These are phyloP conservation scores for Dryas drummondii DNA, from an alignment of 306 rosid genomes.

Conservation along the genomic window DNA sequence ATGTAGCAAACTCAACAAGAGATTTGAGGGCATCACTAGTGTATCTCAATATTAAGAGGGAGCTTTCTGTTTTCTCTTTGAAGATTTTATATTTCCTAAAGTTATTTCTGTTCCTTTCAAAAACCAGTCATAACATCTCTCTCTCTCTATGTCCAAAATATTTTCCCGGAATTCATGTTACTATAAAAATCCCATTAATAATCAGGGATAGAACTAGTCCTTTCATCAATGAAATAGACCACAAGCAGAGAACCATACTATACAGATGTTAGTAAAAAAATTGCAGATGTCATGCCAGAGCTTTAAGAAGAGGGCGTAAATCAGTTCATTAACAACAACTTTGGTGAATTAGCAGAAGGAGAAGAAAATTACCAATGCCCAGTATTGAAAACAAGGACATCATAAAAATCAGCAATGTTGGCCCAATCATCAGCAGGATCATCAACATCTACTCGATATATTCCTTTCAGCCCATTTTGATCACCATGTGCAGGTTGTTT, in stretches of 20 bases:
- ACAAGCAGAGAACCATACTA: neutral
- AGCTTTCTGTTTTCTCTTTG: neutral
- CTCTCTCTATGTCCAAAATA: neutral
- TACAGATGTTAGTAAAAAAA: neutral
- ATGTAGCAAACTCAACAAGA: neutral
- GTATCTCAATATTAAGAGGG: neutral
- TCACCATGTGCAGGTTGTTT: conserved; percentile 37
- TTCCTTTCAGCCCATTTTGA: conserved; percentile 58
- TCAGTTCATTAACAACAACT: conserved; percentile 8
- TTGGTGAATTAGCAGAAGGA: conserved; percentile 22
- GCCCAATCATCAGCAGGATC: conserved; percentile 88
- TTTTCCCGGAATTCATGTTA: neutral
- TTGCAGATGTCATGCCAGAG: conserved; percentile 9
- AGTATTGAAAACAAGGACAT: conserved; percentile 81
- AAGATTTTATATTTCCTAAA: neutral
- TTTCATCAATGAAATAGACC: neutral
- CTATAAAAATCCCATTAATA: neutral
- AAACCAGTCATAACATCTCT: neutral
- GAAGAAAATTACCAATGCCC: conserved; percentile 76
- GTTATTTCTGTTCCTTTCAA: neutral
- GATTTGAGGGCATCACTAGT: neutral
- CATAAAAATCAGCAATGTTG: conserved; percentile 64
- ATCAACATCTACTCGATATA: conserved; percentile 78
- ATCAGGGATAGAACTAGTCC: neutral
- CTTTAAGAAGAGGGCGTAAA: neutral